These are phyloP conservation scores for Penicillium sp. DNA, from an alignment of 2,329 filamentous ascomycete genomes.

Conservation along the genomic window DNA sequence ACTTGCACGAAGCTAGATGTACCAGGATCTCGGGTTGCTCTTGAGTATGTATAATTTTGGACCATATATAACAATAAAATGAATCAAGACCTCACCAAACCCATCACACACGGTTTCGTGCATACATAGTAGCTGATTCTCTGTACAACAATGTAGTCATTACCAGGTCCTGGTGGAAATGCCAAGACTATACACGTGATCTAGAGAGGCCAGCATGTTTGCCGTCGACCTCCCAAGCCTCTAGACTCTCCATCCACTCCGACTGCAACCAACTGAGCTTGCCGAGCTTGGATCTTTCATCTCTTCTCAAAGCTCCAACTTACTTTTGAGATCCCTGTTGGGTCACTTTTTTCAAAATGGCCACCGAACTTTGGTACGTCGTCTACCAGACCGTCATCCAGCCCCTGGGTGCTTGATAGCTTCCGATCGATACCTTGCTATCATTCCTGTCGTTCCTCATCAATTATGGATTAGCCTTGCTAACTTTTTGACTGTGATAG, in stretches of 20 bases:
- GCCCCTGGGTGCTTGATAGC: slow-evolving; percentile 34
- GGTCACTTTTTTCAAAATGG: slow-evolving; percentile 58
- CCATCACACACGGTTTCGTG: background rate
- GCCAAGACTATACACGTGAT: slow-evolving; percentile 37
- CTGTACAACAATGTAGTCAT: too few relatives aligned
- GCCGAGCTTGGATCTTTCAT: slow-evolving; percentile 16
- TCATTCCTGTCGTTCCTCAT: slow-evolving; percentile 1
- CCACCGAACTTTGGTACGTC: slow-evolving; percentile 79
- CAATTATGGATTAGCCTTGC: slow-evolving; percentile 11
- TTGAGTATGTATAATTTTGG: slow-evolving; percentile 12
- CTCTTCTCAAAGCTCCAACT: slow-evolving; percentile 18
- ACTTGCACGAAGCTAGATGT: slow-evolving; percentile 38
- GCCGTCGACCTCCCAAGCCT: slow-evolving; percentile 34
- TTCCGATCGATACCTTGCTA: slow-evolving; percentile 21
- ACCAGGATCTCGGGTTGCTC: slow-evolving; percentile 31
- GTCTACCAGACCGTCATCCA: slow-evolving; percentile 35
- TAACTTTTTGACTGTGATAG: slow-evolving; percentile 51
- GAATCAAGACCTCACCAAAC: background rate
- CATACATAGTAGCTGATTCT: background rate
- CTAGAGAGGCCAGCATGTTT: slow-evolving; percentile 36
- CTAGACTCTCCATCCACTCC: slow-evolving; percentile 29
- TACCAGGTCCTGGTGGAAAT: slow-evolving; percentile 3
- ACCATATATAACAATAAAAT: slow-evolving; percentile 6
- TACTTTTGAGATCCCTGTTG: slow-evolving; percentile 15
- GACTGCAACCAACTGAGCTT: slow-evolving; percentile 27